Evolutionary conservation across 2,329 filamentous ascomycete species (phyloP).

Genomic region (Emergomyces africanus): DNA sequence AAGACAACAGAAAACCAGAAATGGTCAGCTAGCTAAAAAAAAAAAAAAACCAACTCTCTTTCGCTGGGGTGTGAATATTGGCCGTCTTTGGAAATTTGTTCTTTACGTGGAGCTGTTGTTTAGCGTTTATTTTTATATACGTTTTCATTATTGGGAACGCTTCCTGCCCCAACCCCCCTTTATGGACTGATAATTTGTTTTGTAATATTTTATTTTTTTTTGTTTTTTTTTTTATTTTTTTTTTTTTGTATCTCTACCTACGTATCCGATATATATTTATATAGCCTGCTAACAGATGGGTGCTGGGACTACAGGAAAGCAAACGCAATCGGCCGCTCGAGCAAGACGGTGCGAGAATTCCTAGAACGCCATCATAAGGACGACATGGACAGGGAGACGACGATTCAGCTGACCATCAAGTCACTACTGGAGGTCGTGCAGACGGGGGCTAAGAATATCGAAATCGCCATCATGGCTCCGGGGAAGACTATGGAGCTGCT

Average conservation of each 20-base stretch:
- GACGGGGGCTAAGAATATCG: slow-evolving; percentile 98
- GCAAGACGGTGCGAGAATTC: slow-evolving; percentile 98
- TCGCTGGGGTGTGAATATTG: not conserved
- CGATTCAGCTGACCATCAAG: slow-evolving; percentile 95
- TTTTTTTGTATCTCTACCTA: too few species aligned
- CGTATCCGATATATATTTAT: not conserved
- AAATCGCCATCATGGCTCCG: slow-evolving; percentile 96
- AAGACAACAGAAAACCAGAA: too few species aligned
- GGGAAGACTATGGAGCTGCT: slow-evolving; percentile 87
- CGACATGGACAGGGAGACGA: slow-evolving; percentile 90
- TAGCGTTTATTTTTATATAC: not conserved
- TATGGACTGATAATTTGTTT: not conserved
- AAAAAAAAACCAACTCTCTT: too few species aligned
- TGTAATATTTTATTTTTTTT: not conserved
- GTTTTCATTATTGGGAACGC: not conserved
- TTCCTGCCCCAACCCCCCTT: too few species aligned
- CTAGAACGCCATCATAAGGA: slow-evolving; percentile 98
- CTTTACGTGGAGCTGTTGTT: not conserved
- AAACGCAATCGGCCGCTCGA: slow-evolving; percentile 94
- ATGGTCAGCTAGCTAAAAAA: too few species aligned
- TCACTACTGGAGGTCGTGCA: slow-evolving; percentile 96
- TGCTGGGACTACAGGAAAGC: slow-evolving; percentile 60
- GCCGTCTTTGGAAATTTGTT: not conserved
- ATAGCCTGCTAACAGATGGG: not conserved
- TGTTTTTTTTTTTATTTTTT: not conserved